Base-by-base conservation (phyloP, 495 filamentous ascomycete genomes). In the Rostrohypoxylon terebratum region DNA sequence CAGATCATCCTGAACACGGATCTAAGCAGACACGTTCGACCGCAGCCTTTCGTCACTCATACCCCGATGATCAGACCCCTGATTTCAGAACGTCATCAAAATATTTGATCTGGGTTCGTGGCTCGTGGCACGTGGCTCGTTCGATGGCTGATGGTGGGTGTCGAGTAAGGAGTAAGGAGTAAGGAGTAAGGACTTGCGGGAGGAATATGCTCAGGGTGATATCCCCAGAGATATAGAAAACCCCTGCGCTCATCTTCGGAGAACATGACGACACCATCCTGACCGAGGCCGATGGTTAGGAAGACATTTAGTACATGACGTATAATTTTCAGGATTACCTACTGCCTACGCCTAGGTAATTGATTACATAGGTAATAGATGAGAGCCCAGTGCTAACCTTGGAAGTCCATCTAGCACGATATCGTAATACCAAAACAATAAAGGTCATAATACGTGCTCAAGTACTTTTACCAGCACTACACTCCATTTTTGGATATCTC, bases 11-110 rank as follows among this genome's bases (percentile, higher is more conserved):
- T 48, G 18, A 11, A 38, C 28, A 38, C 28, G 28, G 36, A 47
- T 20, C 40, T 38, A 59, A 18, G 33, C 8, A 28, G 34, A 20
- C 31, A 40, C 34, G 16, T 25, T 23, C 14, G 18, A 23, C 33
- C 13, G 16, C 18, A 14, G 16, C 42, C 42, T 50, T 59, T 6
- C 23, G 50, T 63, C 36, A 13, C 23, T 53, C 59, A 53, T 59
- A 63, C 42, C 63, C 40, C 59, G 45, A 48, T 45, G 64, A 20
- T 53, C n/a, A 59, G 54, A 34, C 21, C 51, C 59, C 45, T 59
- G 14, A 40, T 40, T 60, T 62, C 18, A 21, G 40, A 34, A 63
- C 63, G 51, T 23, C 21, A 38, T 53, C 67, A 16, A 31, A 11
- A 33, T 20, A 38, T 16, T 58, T 36, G 60, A 45, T 64, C n/a